Conservation (phyloP, 139 green algal species). For the Chlamydomonas sphaeroides region DNA sequence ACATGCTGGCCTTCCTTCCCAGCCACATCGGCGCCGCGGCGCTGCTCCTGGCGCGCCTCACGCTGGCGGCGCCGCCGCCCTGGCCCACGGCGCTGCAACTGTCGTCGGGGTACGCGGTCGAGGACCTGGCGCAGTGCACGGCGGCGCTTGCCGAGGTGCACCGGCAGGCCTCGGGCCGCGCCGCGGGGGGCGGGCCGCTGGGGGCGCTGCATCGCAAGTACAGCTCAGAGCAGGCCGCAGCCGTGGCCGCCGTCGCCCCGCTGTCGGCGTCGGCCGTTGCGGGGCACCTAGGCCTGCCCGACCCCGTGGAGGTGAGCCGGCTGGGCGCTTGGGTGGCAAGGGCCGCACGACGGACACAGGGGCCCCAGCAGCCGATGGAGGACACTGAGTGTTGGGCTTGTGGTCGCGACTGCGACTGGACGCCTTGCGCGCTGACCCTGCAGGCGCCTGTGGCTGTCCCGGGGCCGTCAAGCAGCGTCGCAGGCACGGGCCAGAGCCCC, state of each 20-base stretch:
- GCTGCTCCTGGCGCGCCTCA: constrained; percentile 80
- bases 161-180: neutral
- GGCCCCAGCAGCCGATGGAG: too few relatives aligned
- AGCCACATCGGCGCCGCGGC: constrained; percentile 78
- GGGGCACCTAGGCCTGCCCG: too few relatives aligned
- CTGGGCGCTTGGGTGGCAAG: too few relatives aligned
- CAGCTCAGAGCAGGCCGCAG: neutral
- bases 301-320: too few relatives aligned
- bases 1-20: constrained; percentile 79
- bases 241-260: neutral
- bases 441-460: too few relatives aligned
- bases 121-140: constrained; percentile 7
- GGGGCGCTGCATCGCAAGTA: neutral
- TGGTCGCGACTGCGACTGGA: too few relatives aligned
- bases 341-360: too few relatives aligned
- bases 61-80: constrained; percentile 35
- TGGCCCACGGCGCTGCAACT: constrained; percentile 32
- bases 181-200: neutral
- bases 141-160: neutral
- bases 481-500: too few relatives aligned
- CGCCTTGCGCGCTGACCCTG: too few relatives aligned
- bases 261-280: neutral
- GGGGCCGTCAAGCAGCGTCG: too few relatives aligned
- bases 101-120: constrained; percentile 26
- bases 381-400: too few relatives aligned